These are phyloP conservation scores for Eucalyptus victrix DNA, from an alignment of 345 rosid genomes.

Conservation along the genomic window DNA sequence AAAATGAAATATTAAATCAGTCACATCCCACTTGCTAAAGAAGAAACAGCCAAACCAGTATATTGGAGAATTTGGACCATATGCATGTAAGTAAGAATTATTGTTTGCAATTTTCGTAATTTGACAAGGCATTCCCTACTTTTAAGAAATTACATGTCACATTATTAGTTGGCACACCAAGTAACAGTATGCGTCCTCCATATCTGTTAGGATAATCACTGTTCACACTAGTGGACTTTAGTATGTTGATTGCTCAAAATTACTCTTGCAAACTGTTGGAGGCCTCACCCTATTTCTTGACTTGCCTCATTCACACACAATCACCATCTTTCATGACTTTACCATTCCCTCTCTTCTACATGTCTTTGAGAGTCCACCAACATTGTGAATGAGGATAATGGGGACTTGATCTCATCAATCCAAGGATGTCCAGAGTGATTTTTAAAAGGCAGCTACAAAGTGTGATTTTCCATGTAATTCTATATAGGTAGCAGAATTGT, in stretches of 20 bases:
- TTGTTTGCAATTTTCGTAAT: background rate
- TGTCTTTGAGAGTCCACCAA: background rate
- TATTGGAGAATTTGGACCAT: background rate
- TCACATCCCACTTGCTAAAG: background rate
- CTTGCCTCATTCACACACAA: background rate
- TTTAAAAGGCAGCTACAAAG: background rate
- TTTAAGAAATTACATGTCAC: background rate
- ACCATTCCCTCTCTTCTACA: background rate
- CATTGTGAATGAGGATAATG: background rate
- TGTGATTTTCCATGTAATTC: background rate
- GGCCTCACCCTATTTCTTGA: background rate
- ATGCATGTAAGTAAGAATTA: background rate
- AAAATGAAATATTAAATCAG: background rate
- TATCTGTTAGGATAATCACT: background rate
- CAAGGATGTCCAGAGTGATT: background rate
- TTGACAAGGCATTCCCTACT: background rate
- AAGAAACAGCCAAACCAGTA: background rate
- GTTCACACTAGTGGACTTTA: background rate
- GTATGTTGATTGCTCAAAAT: background rate
- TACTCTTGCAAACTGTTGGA: background rate
- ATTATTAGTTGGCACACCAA: background rate
- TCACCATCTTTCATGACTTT: background rate
- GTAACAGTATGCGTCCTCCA: background rate
- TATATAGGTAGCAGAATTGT: background rate
- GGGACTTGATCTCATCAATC: background rate